Base-by-base conservation (phyloP, 2,329 filamentous ascomycete species). In the Microdochium trichocladiopsis region DNA sequence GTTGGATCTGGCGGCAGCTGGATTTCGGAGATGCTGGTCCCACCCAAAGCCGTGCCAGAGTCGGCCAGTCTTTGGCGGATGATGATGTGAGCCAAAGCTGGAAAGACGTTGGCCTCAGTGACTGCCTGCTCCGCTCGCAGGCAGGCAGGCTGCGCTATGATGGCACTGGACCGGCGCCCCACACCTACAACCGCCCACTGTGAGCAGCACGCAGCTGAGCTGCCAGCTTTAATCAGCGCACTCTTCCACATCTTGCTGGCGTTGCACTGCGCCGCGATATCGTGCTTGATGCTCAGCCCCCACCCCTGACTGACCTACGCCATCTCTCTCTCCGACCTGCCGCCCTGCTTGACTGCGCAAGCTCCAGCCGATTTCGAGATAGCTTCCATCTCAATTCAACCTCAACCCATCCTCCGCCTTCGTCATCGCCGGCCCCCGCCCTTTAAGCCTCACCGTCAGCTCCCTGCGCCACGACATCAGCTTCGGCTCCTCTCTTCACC, bases 401-500 rank as follows among this genome's bases (percentile, higher is more conserved):
- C 37, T 6, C 37, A 45, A 6, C 9, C 21, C 37, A 45, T 16
- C 9, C 21, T 22, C 16, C 9, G n/a, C n/a, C n/a, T n/a, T n/a
- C n/a, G 9, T 23, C 43, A 47, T 18, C 43, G 11, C 43, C 43
- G 18, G 8, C 21, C 18, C 11, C 43, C 14, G 21, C 43, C 23
- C 47, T 25, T 25, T 23, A 28, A 6, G 8, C 21, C 21, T n/a
- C 23, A 14, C 5, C 4, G 3, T 48, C 47, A 23, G 22, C 49
- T 23, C 18, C 31, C 31, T 21, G 4, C 22, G 4, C 22, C 11
- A 8, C 41, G 48, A n/a, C 25, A 10, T 37, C 25, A 18, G 18
- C 48, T 22, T n/a, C 2, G 4, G 45, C 45, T 14, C 14, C 28
- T 31, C 28, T 52, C 51, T 49, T 60, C 54, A 56, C 36, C 50